Evolutionary conservation across 139 green algal species (phyloP), one percentile per base, ranked within the genome.

Genomic region (Chlorella sp.): DNA sequence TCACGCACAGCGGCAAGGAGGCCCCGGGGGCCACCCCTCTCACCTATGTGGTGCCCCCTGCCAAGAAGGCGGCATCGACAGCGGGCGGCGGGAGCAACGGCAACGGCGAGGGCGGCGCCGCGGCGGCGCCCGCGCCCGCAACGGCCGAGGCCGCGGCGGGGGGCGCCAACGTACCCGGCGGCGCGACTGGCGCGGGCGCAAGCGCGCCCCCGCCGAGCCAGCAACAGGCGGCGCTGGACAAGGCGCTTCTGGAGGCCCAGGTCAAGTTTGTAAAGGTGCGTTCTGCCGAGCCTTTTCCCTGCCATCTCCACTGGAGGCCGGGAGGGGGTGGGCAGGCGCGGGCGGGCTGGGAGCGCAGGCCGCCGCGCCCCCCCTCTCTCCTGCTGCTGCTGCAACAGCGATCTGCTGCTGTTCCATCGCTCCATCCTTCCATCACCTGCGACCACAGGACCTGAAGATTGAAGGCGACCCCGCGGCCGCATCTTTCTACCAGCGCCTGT

Each of bases 171-270:
- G n/a, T n/a, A n/a, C n/a, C n/a, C n/a, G n/a, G n/a, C n/a, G n/a
- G n/a, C n/a, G n/a, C n/a, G n/a, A n/a, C n/a, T n/a, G n/a, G n/a
- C n/a, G n/a, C n/a, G n/a, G n/a, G n/a, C n/a, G n/a, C n/a, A n/a
- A n/a, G n/a, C n/a, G n/a, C n/a, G n/a, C n/a, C n/a, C n/a, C n/a
- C n/a, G n/a, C n/a, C n/a, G n/a, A n/a, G n/a, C n/a, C n/a, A n/a
- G n/a, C n/a, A n/a, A n/a, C n/a, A 84, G 43, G 46, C 35, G 17
- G 45, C 77, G 75, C 70, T 95, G 51, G 29, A 59, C 7, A 79
- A 93, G 53, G 88, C 87, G 12, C 35, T 94, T 31, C 64, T 86
- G 46, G 90, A 95, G 46, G 91, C 89, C 8, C 83, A 93, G 71
- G 79, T 95, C 51, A 89, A 87, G 67, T 66, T 94, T 1, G 72